Base-by-base conservation (phyloP, 2,329 filamentous ascomycete species). In the Arthrobotrys sinensis region DNA sequence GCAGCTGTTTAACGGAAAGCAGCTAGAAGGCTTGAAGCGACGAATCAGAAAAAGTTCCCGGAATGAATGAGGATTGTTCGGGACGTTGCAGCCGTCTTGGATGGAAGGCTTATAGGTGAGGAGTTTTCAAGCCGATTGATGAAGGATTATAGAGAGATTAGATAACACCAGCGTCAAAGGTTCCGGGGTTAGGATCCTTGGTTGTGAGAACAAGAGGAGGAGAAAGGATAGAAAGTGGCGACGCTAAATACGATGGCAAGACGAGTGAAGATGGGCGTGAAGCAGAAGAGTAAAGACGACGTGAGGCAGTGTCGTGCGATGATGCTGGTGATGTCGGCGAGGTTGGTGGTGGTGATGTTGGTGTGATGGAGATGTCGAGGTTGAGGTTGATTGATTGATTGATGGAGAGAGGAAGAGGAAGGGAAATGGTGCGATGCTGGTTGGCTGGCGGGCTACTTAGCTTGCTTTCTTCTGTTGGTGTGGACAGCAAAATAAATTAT, bases 351-450 rank as follows among this genome's bases (percentile, higher is more conserved):
- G 75, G 75, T 73, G 52, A 16, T 19, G 52, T 7, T 38, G 68
- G 48, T 16, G 34, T 12, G 69, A 53, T 32, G 52, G 57, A 62
- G 38, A 40, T 11, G 72, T 62, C 52, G 46, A 24, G 38, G 64
- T 52, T 52, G 48, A 65, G 43, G 60, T 50, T 48, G 70, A 46
- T 68, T 46, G 50, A 36, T 55, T 43, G 65, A 43, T 48, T 12
- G 46, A 14, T 2, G 62, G 43, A 24, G 63, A 24, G 57, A 38
- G 63, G 62, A 57, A 36, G 55, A 72, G 38, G 43, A 62, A 68
- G 36, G 43, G 65, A 67, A 62, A 70, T 55, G 50, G 43, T 64
- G 62, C 60, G 55, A 43, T 40, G 57, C 55, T 66, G 66, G 67
- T 72, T 72, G 68, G 68, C 68, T 60, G 55, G 55, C 40, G 16